phyloP scores from a whole-genome alignment of 1,139 yeast genomes.

The Geotrichum phurueaensis region DNA sequence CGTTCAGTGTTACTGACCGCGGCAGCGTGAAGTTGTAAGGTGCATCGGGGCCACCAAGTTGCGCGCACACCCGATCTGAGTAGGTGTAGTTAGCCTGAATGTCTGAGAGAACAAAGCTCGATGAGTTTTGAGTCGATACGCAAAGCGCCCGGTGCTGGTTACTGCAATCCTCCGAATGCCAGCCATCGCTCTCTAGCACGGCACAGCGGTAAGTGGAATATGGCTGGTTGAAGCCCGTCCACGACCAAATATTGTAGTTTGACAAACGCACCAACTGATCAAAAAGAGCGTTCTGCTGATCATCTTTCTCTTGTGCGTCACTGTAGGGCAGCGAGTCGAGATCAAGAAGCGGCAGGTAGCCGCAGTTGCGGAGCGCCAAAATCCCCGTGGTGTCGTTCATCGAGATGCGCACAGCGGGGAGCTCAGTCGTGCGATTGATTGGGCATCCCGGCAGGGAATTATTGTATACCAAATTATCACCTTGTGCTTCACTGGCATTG shows the following conservation, averaged over 20 bases:
- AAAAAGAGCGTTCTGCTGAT: conserved; percentile 20
- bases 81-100: conserved; percentile 1
- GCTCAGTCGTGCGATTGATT: background rate
- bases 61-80: background rate
- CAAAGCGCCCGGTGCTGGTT: conserved; percentile 51
- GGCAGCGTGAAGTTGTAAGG: conserved; percentile 50
- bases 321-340: background rate
- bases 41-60: background rate
- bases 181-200: conserved; percentile 43
- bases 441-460: conserved; percentile 9
- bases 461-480: background rate
- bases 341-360: conserved; percentile 52
- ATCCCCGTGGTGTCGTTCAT: conserved; percentile 11
- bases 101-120: conserved; percentile 3
- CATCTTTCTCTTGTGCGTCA: conserved; percentile 32
- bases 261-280: conserved; percentile 30
- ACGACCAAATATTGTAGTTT: conserved; percentile 56
- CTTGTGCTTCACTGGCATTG: background rate
- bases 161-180: conserved; percentile 64
- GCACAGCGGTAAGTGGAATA: conserved; percentile 54
- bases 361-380: conserved; percentile 43
- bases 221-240: conserved; percentile 56
- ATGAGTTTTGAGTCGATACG: conserved; percentile 32
- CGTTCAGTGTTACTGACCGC: conserved; percentile 44
- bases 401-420: conserved; percentile 11